A percentile compares a stretch with the other conserved stretches of the same genome.
Evolutionary conservation across 2,329 filamentous ascomycete species (phyloP).

Genomic region (Aureobasidium sp.): DNA sequence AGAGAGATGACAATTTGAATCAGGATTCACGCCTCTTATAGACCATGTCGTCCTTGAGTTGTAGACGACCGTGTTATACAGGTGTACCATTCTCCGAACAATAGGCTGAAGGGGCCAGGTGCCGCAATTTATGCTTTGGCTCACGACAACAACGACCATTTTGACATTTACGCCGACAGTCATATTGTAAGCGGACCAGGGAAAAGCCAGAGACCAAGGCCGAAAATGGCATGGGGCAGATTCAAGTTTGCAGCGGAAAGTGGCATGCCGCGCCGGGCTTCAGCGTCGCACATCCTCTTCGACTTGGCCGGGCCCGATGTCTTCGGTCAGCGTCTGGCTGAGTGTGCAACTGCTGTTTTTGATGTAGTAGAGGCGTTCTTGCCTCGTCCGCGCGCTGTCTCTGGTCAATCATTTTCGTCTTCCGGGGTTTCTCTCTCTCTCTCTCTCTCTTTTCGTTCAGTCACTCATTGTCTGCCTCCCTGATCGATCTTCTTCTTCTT

Average conservation of each 20-base stretch:
- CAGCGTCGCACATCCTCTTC: neutral
- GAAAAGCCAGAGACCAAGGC: neutral
- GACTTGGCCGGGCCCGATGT: constrained; percentile 3
- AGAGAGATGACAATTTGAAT: neutral
- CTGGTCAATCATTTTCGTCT: neutral
- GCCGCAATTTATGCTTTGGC: neutral
- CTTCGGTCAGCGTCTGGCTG: constrained; percentile 1
- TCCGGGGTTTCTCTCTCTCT: neutral
- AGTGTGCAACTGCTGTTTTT: constrained; percentile 10
- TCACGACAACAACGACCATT: neutral
- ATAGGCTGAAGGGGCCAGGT: neutral
- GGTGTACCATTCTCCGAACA: neutral
- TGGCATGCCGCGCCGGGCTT: neutral
- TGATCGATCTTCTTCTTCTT: constrained; percentile 6
- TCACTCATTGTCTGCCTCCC: constrained; percentile 1
- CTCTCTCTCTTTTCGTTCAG: neutral
- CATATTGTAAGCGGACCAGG: neutral
- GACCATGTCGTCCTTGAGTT: neutral
- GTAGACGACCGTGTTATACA: neutral
- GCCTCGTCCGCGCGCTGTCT: constrained; percentile 5
- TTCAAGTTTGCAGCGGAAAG: neutral
- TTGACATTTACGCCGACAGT: neutral
- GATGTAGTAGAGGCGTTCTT: neutral
- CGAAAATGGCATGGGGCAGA: constrained; percentile 1
- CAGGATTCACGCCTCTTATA: neutral